Evolutionary conservation across 106 monocot genomes (phyloP).

Genomic region (Dendrobium nobile): DNA sequence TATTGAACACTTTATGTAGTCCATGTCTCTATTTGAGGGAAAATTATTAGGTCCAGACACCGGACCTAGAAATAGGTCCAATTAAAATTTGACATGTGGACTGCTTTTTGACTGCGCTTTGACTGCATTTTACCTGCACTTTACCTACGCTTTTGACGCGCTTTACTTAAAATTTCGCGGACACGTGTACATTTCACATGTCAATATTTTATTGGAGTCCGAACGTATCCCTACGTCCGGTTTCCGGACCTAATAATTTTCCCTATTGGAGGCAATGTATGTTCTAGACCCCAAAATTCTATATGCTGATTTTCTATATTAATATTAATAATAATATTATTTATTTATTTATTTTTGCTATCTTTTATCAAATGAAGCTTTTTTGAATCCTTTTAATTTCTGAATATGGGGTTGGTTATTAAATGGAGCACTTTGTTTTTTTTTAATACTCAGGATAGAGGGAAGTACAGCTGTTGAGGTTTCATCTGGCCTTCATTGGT

Average conservation of each 20-base stretch:
- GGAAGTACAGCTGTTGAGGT: conserved; percentile 82
- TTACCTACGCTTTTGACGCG: too few species aligned
- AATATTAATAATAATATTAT: too few species aligned
- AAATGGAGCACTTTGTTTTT: not conserved
- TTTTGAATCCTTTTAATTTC: not conserved
- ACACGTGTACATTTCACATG: too few species aligned
- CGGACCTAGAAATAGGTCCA: too few species aligned
- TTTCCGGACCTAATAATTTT: not conserved
- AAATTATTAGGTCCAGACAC: too few species aligned
- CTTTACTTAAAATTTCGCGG: too few species aligned
- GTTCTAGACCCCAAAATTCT: not conserved
- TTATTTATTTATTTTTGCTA: too few species aligned
- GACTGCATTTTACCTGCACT: too few species aligned
- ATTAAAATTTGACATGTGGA: too few species aligned
- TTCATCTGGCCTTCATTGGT: conserved; percentile 84
- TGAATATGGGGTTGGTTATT: not conserved
- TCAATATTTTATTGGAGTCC: too few species aligned
- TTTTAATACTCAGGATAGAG: conserved; percentile 50
- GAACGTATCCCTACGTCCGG: too few species aligned
- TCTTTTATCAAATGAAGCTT: not conserved
- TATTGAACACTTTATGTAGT: not conserved
- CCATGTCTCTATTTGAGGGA: not conserved
- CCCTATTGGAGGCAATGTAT: not conserved
- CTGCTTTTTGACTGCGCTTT: too few species aligned
- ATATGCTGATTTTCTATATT: not conserved